These are phyloP conservation scores for Phaffomyces antillensis DNA, from an alignment of 805 yeast genomes.

Conservation along the genomic window DNA sequence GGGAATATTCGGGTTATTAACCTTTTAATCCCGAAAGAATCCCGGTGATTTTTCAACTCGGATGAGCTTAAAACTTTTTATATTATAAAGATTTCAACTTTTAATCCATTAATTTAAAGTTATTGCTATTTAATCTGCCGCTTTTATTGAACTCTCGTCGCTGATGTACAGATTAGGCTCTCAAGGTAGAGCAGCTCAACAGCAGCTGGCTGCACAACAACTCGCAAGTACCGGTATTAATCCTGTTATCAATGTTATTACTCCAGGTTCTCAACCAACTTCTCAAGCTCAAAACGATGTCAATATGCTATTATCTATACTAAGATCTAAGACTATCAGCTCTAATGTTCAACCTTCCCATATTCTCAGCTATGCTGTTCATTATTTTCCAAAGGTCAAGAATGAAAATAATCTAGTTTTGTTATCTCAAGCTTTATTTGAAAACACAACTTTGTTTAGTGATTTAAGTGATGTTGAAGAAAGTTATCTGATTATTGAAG, in stretches of 20 bases:
- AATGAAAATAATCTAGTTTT: constrained; percentile 34
- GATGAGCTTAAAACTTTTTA: too few relatives aligned
- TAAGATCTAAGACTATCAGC: constrained; percentile 4
- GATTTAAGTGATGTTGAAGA: constrained; percentile 11
- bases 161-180: constrained; percentile 23
- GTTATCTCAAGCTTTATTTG: constrained; percentile 33
- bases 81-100: too few relatives aligned
- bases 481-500: constrained; percentile 38
- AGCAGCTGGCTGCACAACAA: constrained; percentile 14
- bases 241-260: constrained; percentile 15
- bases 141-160: not conserved
- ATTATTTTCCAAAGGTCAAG: constrained; percentile 39
- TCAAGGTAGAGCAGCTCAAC: constrained; percentile 21
- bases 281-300: constrained; percentile 23
- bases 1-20: too few relatives aligned
- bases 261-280: constrained; percentile 22
- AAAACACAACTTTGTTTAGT: constrained; percentile 28
- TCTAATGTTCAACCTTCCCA: not conserved
- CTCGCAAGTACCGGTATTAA: constrained; percentile 29
- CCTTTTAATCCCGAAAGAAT: too few relatives aligned
- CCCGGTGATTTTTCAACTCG: too few relatives aligned
- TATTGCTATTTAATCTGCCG: not conserved
- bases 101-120: not conserved
- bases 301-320: constrained; percentile 19
- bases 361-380: constrained; percentile 26